Evolutionary conservation across 2,329 filamentous ascomycete genomes (phyloP).

Genomic region (Drechmeria coniospora): DNA sequence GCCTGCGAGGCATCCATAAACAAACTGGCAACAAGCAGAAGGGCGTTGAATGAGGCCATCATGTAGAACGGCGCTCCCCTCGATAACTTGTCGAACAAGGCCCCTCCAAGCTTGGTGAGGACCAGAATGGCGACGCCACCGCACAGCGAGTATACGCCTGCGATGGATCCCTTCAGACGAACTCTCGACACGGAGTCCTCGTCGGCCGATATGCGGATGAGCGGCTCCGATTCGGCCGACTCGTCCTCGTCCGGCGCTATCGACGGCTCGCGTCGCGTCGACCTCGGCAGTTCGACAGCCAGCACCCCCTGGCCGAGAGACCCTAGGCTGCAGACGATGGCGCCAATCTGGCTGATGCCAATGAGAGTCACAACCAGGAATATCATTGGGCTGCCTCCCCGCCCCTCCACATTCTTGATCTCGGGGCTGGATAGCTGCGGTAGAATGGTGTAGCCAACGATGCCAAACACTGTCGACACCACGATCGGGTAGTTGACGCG

Average conservation of each 20-base stretch:
- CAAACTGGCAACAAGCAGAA: conserved; percentile 46
- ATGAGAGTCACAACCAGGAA: conserved; percentile 68
- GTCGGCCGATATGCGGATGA: conserved; percentile 18
- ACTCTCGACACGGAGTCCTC: conserved; percentile 29
- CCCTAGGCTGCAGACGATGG: conserved; percentile 90
- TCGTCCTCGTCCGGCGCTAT: conserved; percentile 23
- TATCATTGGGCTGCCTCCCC: conserved; percentile 52
- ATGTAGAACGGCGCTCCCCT: conserved; percentile 80
- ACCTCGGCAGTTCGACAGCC: conserved; percentile 24
- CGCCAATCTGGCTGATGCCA: conserved; percentile 86
- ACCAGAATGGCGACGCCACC: conserved; percentile 82
- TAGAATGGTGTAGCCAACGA: conserved; percentile 64
- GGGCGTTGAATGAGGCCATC: conserved; percentile 75
- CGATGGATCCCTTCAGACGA: conserved; percentile 78
- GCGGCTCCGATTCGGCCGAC: conserved; percentile 24
- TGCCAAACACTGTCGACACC: conserved; percentile 54
- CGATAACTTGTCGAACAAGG: conserved; percentile 63
- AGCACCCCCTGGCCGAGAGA: conserved; percentile 72
- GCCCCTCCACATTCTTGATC: conserved; percentile 43
- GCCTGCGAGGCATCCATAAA: conserved; percentile 31
- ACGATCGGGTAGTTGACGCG: conserved; percentile 61
- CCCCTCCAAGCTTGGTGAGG: conserved; percentile 80
- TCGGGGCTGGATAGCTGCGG: conserved; percentile 67
- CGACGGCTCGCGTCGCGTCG: conserved; percentile 10
- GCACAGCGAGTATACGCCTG: conserved; percentile 82